phyloP scores from a whole-genome alignment of 495 filamentous ascomycete species.

The Trichocladium uniseriatum region DNA sequence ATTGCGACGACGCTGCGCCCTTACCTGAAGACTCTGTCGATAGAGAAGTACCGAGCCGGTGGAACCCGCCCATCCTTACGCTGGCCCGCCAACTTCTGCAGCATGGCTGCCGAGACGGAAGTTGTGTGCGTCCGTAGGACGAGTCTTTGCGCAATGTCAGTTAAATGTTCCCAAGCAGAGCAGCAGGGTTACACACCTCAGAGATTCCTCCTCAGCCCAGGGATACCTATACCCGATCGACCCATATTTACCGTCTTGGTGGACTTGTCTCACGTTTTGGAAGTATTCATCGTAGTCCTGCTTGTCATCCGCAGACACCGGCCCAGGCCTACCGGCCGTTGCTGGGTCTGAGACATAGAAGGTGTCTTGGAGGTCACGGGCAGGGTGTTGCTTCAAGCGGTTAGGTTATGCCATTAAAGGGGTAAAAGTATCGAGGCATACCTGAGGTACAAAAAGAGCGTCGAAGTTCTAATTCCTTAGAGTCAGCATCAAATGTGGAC shows the following conservation, averaged over 20 bases:
- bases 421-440: background rate
- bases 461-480: conserved; percentile 63
- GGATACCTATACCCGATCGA: conserved; percentile 93
- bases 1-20: background rate
- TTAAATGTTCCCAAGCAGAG: background rate
- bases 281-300: conserved; percentile 77
- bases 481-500: conserved; percentile 49
- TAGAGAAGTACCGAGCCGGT: conserved; percentile 90
- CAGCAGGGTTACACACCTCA: conserved; percentile 22
- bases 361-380: conserved; percentile 92
- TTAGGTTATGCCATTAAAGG: background rate
- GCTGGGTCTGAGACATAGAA: conserved; percentile 93
- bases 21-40: conserved; percentile 81
- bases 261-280: conserved; percentile 74
- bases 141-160: conserved; percentile 41
- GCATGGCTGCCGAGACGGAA: conserved; percentile 74
- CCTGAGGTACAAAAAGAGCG: conserved; percentile 86
- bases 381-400: conserved; percentile 65
- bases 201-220: conserved; percentile 80
- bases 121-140: conserved; percentile 96
- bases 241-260: conserved; percentile 78
- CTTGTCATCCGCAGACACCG: conserved; percentile 47
- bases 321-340: conserved; percentile 61
- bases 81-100: conserved; percentile 77
- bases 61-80: conserved; percentile 39